A percentile compares a stretch with the other conserved stretches of the same genome.
phyloP scores from a whole-genome alignment of 495 filamentous ascomycete species.

The Penicillium paradoxum region DNA sequence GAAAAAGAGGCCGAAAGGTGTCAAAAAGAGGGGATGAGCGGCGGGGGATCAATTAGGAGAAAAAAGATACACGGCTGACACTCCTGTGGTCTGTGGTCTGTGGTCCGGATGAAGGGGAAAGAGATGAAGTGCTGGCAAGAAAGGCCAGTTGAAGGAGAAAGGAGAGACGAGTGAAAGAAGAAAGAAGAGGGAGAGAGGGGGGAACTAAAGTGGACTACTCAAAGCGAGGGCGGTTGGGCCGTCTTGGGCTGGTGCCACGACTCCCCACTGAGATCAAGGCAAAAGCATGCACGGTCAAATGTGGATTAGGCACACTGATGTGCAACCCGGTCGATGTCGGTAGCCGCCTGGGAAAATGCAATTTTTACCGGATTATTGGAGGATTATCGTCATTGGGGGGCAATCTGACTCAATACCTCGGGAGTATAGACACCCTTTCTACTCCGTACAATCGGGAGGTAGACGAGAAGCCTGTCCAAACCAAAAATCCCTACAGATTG shows the following conservation, averaged over 20 bases:
- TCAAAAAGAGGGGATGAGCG: slow-evolving; percentile 7
- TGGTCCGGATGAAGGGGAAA: slow-evolving; percentile 13
- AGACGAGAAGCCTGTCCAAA: no score
- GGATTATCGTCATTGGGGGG: neutral
- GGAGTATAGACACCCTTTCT: no score
- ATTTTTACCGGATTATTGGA: neutral
- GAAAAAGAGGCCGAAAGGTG: slow-evolving; percentile 3
- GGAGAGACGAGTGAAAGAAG: slow-evolving; percentile 18
- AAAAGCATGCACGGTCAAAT: slow-evolving; percentile 37
- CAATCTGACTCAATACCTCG: neutral
- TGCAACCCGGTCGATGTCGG: slow-evolving; percentile 14
- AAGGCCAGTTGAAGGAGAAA: slow-evolving; percentile 14
- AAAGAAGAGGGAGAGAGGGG: slow-evolving; percentile 11
- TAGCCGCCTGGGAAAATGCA: slow-evolving; percentile 10
- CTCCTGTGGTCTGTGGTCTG: slow-evolving; percentile 9
- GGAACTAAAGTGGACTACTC: slow-evolving; percentile 24
- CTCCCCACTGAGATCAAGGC: slow-evolving; percentile 27
- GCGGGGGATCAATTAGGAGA: slow-evolving; percentile 10
- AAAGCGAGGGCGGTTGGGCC: slow-evolving; percentile 37
- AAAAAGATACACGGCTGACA: slow-evolving; percentile 10
- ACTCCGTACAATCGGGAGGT: no score
- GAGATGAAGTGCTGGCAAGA: slow-evolving; percentile 2
- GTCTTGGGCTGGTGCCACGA: slow-evolving; percentile 47
- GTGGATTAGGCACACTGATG: slow-evolving; percentile 28
- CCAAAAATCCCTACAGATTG: no score